These are phyloP conservation scores for Pueraria montana DNA, from an alignment of 306 rosid species.

Conservation along the genomic window DNA sequence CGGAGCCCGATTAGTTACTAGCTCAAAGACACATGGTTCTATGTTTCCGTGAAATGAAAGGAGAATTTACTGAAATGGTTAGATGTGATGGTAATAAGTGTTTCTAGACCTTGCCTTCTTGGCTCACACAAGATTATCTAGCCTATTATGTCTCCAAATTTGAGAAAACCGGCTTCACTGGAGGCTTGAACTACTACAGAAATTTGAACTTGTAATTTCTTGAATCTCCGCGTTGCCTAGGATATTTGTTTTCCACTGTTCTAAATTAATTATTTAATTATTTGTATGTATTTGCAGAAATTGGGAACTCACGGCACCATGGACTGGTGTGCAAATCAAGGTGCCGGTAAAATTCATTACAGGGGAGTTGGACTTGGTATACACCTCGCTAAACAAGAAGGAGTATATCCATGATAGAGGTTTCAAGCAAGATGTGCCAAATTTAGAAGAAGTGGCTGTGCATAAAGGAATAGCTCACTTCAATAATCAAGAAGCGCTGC, in stretches of 20 bases:
- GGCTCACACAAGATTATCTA: slow-evolving; percentile 62
- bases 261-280: too few species aligned
- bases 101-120: slow-evolving; percentile 43
- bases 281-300: too few species aligned
- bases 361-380: too few species aligned
- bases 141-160: slow-evolving; percentile 56
- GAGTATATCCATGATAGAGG: slow-evolving; percentile 40
- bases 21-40: too few species aligned
- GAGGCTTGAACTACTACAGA: slow-evolving; percentile 61
- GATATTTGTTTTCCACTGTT: neutral
- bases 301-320: neutral
- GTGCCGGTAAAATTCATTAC: too few species aligned
- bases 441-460: slow-evolving; percentile 49
- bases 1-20: too few species aligned
- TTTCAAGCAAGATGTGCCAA: slow-evolving; percentile 54
- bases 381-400: neutral
- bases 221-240: too few species aligned
- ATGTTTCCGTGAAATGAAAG: too few species aligned
- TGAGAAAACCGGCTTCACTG: slow-evolving; percentile 56
- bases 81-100: too few species aligned
- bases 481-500: too few species aligned
- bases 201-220: slow-evolving; percentile 43
- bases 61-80: too few species aligned
- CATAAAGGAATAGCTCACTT: slow-evolving; percentile 49
- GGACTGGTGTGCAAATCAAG: slow-evolving; percentile 3